These are phyloP conservation scores for Rhododendron ferrugineum DNA, from an alignment of 148 eudicot genomes.

Conservation along the genomic window DNA sequence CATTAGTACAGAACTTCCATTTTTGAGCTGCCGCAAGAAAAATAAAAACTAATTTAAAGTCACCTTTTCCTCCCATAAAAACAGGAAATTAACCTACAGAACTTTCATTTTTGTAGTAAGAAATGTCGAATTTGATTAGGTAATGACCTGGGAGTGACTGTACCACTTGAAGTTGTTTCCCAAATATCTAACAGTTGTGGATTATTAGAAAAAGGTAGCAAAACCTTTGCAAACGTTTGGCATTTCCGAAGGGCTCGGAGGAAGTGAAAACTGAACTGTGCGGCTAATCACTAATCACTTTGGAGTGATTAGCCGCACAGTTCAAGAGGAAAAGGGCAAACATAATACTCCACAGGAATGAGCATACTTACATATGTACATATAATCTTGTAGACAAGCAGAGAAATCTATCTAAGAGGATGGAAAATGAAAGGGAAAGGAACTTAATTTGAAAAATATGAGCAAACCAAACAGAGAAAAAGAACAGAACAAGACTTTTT, in stretches of 20 bases:
- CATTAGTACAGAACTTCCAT: not conserved
- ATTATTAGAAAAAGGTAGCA: not conserved
- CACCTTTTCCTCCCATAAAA: not conserved
- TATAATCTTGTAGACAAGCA: not conserved
- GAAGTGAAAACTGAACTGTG: not conserved
- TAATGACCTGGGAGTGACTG: not conserved
- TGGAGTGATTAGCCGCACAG: not conserved
- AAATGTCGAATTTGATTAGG: not conserved
- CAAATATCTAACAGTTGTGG: not conserved
- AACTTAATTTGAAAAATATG: not conserved
- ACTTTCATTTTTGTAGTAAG: not conserved
- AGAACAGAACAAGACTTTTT: not conserved
- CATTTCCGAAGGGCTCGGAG: not conserved
- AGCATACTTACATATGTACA: not conserved
- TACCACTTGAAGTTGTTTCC: not conserved
- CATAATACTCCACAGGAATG: not conserved
- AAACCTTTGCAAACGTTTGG: not conserved
- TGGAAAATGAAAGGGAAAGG: not conserved
- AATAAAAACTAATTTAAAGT: not conserved
- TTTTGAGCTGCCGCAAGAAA: slow-evolving; percentile 19
- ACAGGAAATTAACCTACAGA: not conserved
- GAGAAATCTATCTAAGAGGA: not conserved
- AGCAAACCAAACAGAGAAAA: not conserved
- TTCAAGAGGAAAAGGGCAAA: not conserved
- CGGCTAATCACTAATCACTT: not conserved